phyloP scores from a whole-genome alignment of 164 flowering plant species.

The Chimonanthus praecox region DNA sequence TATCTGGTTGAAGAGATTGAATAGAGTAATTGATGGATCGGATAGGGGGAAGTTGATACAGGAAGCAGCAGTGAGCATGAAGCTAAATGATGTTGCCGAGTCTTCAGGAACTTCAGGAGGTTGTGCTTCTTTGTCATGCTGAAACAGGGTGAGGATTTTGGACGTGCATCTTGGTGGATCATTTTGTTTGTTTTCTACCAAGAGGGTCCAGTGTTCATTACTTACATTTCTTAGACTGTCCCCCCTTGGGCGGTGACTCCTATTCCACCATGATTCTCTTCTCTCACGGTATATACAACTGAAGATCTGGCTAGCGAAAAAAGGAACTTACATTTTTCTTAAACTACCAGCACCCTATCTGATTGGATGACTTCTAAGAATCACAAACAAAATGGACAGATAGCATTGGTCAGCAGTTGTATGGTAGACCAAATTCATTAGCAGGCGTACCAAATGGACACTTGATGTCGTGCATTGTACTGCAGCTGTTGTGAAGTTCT shows the following conservation, averaged over 20 bases:
- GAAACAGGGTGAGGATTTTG: not conserved
- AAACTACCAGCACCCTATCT: too few relatives aligned
- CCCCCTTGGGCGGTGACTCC: not conserved
- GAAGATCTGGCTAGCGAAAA: not conserved
- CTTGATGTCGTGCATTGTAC: not conserved
- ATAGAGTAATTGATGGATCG: slow-evolving; percentile 43
- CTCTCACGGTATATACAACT: not conserved
- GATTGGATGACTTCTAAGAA: too few relatives aligned
- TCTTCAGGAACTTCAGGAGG: slow-evolving; percentile 48
- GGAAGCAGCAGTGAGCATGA: slow-evolving; percentile 23
- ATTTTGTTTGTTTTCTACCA: not conserved
- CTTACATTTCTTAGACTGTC: not conserved
- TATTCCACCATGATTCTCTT: not conserved
- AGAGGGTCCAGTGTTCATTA: not conserved
- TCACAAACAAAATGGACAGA: not conserved
- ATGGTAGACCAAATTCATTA: too few relatives aligned
- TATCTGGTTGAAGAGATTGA: slow-evolving; percentile 68
- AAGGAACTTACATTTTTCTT: too few relatives aligned
- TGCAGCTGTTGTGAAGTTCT: not conserved
- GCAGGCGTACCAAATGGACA: not conserved
- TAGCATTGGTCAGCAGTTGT: not conserved
- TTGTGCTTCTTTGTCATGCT: slow-evolving; percentile 21
- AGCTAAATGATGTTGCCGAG: slow-evolving; percentile 46
- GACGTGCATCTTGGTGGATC: not conserved
- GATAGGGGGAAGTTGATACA: slow-evolving; percentile 49